Evolutionary conservation across 2,329 filamentous ascomycete genomes (phyloP), one percentile per base, ranked within the genome.

Genomic region (Ceratocystis papillata): DNA sequence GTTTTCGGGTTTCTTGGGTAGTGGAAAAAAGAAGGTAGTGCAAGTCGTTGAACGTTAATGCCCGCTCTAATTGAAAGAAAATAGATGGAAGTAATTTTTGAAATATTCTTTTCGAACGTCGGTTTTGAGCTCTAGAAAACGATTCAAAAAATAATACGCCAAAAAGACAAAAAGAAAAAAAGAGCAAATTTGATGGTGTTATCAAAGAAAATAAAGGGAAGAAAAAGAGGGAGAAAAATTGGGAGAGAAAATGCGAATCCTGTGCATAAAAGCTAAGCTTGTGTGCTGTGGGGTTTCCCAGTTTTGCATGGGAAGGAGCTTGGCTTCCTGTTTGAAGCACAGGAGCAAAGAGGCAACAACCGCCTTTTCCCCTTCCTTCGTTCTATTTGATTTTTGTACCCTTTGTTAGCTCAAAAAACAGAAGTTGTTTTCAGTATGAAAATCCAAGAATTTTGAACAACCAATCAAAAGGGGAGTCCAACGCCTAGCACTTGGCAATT

Each of bases 251-350:
- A 45, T 64, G 50, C 15, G 33, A 59, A 59, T 33, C 12, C 20
- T n/a, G 55, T 59, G 55, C 55, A 59, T 59, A 59, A 59, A 55
- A 59, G 55, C 55, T 37, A 59, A 59, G 55, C 55, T 59, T 37
- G 55, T 50, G 46, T 59, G 55, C 28, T 59, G 55, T 59, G 55
- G 55, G 55, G 55, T 33, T 59, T 20, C 25, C 20, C 25, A 10
- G 30, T 57, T 30, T 15, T 15, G 28, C 55, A 37, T 33, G 55
- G 53, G 55, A 59, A 59, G 28, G 55, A 59, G 55, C 55, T 59
- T 59, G 28, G 55, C 55, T 59, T 53, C n/a, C 55, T 59, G 55
- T 37, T 59, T 33, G 55, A 59, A 37, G 55, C 37, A 41, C 37
- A 41, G 37, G 37, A 41, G 37, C 37, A 41, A 41, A 41, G 37